Conservation (phyloP, 768 basidiomycete species). For the Trametes sanguinea region DNA sequence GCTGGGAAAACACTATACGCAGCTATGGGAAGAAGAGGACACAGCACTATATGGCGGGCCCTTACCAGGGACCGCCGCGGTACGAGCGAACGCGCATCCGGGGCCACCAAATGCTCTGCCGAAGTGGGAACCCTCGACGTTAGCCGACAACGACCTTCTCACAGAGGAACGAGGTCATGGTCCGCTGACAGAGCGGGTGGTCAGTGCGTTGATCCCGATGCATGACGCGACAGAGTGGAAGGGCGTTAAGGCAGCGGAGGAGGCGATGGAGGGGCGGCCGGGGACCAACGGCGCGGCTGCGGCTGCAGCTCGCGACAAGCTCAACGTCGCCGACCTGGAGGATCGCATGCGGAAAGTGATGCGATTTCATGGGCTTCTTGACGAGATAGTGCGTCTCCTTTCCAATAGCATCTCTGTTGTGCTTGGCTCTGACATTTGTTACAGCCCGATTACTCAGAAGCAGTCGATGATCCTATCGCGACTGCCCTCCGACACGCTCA, state of each 20-base stretch:
- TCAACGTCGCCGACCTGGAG: conserved; percentile 81
- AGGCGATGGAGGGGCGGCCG: conserved; percentile 81
- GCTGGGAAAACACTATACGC: conserved; percentile 84
- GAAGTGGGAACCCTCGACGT: conserved; percentile 82
- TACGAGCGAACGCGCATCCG: conserved; percentile 35
- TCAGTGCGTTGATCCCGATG: conserved; percentile 71
- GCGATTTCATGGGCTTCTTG: conserved; percentile 72
- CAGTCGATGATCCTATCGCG: conserved; percentile 93
- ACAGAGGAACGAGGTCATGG: conserved; percentile 84
- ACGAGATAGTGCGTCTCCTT: conserved; percentile 60
- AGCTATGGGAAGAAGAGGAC: conserved; percentile 95
- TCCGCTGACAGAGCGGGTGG: conserved; percentile 82
- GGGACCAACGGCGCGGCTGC: conserved; percentile 68
- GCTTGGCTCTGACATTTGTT: conserved; percentile 20
- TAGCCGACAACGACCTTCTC: conserved; percentile 68
- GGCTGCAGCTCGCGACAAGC: conserved; percentile 73
- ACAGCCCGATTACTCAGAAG: conserved; percentile 72
- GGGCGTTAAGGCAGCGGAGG: conserved; percentile 81
- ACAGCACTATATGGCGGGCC: conserved; percentile 47
- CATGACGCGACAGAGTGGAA: conserved; percentile 65
- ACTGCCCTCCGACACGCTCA: conserved; percentile 89
- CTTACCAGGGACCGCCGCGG: conserved; percentile 43
- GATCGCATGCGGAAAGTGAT: conserved; percentile 73
- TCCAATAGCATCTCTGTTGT: neutral
- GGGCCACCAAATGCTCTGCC: conserved; percentile 48